Conservation (phyloP, 108 stramenopile genomes). For the Discostella pseudostelligera region DNA sequence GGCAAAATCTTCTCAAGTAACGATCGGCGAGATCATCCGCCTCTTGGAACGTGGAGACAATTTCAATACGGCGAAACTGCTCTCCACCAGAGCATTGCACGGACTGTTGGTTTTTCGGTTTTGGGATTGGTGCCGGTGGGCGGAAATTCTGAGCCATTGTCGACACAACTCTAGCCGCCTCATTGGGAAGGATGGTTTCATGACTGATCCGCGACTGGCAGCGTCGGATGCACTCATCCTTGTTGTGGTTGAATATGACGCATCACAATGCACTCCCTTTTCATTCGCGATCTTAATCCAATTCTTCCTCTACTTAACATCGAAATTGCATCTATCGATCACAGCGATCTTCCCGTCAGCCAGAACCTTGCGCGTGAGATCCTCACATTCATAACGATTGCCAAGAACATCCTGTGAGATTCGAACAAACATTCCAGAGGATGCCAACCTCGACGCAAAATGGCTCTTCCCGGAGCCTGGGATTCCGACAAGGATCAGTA, state of each 20-base stretch:
- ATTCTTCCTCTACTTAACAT: slow-evolving; percentile 44
- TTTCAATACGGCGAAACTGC: slow-evolving; percentile 13
- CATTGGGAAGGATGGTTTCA: slow-evolving; percentile 24
- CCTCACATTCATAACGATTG: slow-evolving; percentile 51
- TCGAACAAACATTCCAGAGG: slow-evolving; percentile 46
- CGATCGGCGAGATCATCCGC: slow-evolving; percentile 12
- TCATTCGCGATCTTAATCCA: slow-evolving; percentile 32
- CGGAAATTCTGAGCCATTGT: slow-evolving; percentile 23
- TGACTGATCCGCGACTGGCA: slow-evolving; percentile 33
- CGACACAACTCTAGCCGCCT: slow-evolving; percentile 25
- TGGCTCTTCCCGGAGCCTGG: slow-evolving; percentile 74
- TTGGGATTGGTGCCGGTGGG: slow-evolving; percentile 8
- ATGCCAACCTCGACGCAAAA: slow-evolving; percentile 47
- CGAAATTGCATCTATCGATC: slow-evolving; percentile 75
- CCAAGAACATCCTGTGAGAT: slow-evolving; percentile 69
- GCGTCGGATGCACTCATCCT: slow-evolving; percentile 31
- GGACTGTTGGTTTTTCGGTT: background rate
- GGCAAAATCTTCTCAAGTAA: background rate
- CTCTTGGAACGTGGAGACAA: slow-evolving; percentile 17
- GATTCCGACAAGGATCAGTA: slow-evolving; percentile 59
- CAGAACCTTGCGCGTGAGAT: slow-evolving; percentile 17
- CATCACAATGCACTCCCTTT: slow-evolving; percentile 22
- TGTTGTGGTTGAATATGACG: slow-evolving; percentile 32
- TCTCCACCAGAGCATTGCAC: slow-evolving; percentile 10
- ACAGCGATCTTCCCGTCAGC: slow-evolving; percentile 24